phyloP scores from a whole-genome alignment of 352 stramenopile genomes.

The Phytophthora sp. region DNA sequence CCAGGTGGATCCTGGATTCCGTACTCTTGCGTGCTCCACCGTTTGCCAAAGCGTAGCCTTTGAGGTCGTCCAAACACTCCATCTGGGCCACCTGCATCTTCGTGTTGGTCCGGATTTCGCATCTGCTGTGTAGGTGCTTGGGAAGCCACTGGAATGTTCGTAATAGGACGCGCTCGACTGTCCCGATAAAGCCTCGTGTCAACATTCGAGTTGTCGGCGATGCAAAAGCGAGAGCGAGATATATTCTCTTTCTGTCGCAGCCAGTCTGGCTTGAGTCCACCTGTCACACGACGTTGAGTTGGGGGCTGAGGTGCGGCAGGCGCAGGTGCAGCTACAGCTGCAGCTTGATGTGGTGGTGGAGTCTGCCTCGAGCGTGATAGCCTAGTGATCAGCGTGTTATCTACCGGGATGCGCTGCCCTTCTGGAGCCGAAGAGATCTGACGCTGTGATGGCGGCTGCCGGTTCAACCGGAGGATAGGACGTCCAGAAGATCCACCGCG shows the following conservation, averaged over 20 bases:
- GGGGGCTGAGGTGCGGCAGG: constrained; percentile 7
- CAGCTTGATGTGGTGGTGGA: constrained; percentile 9
- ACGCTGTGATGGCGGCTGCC: constrained; percentile 26
- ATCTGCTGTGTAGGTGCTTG: constrained; percentile 15
- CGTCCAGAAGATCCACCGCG: constrained; percentile 28
- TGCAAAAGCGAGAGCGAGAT: constrained; percentile 66
- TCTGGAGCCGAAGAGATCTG: constrained; percentile 9
- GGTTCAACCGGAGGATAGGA: constrained; percentile 25
- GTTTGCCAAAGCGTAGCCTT: constrained; percentile 62
- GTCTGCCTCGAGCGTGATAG: constrained; percentile 4
- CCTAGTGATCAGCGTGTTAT: constrained; percentile 43
- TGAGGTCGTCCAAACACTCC: constrained; percentile 71
- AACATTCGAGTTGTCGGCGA: constrained; percentile 53
- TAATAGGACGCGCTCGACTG: constrained; percentile 30
- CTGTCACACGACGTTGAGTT: constrained; percentile 27
- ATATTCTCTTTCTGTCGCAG: constrained; percentile 69
- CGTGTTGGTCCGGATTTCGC: constrained; percentile 41
- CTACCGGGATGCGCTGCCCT: constrained; percentile 18
- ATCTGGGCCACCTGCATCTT: constrained; percentile 45
- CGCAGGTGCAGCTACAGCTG: constrained; percentile 9
- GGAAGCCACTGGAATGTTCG: constrained; percentile 22
- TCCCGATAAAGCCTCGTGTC: constrained; percentile 59
- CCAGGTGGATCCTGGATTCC: constrained; percentile 36
- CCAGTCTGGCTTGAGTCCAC: constrained; percentile 75
- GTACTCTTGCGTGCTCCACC: constrained; percentile 67